Percentiles rank a stretch among this genome's conserved stretches.
Evolutionary conservation across 192 early-diverging fungal genomes (phyloP).

Genomic region (Phlyctochytrium arcticum): DNA sequence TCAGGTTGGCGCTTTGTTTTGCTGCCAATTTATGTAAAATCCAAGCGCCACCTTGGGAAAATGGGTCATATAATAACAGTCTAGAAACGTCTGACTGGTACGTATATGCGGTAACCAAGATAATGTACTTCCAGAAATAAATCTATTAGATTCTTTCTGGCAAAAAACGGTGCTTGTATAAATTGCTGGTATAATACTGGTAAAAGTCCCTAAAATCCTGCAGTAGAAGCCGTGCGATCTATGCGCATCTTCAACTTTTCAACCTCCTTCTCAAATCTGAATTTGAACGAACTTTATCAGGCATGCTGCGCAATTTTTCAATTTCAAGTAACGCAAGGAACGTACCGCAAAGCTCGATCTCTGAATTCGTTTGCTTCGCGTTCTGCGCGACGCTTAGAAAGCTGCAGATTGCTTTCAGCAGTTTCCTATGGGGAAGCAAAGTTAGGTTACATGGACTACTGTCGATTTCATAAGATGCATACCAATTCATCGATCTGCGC

Average conservation of each 20-base stretch:
- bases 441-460: background rate
- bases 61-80: no score
- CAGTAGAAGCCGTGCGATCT: conserved; percentile 1
- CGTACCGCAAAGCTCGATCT: conserved; percentile 45
- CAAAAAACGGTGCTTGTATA: no score
- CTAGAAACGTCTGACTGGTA: no score
- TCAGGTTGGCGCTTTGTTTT: no score
- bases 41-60: no score
- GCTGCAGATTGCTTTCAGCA: conserved; percentile 52
- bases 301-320: background rate
- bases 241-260: conserved; percentile 43
- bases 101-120: no score
- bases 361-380: conserved; percentile 61
- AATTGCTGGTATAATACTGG: no score
- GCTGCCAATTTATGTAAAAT: no score
- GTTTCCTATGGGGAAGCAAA: conserved; percentile 36
- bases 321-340: background rate
- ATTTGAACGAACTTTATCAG: background rate
- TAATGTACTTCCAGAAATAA: no score
- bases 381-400: conserved; percentile 67
- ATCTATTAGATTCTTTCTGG: no score
- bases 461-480: background rate
- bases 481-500: conserved; percentile 63
- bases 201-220: background rate
- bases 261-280: conserved; percentile 53